Conservation (phyloP, 2,329 filamentous ascomycete genomes). For the Blastomyces silverae region DNA sequence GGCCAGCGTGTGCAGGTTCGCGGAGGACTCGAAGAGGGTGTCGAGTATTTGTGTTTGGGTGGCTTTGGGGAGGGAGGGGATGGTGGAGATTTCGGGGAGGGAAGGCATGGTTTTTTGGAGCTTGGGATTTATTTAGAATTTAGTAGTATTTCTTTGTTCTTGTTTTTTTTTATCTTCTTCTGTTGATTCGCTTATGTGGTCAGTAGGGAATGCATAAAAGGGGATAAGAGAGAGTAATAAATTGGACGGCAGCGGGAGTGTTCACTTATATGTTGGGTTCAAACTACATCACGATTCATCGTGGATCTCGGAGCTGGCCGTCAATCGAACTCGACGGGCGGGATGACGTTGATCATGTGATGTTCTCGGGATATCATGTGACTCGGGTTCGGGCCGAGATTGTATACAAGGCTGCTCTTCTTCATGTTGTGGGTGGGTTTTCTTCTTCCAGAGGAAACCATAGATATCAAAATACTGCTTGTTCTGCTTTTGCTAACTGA, state of each 20-base stretch:
- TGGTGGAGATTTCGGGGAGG: conserved; percentile 16
- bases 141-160: neutral
- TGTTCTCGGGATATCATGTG: neutral
- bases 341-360: conserved; percentile 9
- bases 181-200: neutral
- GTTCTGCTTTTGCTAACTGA: neutral
- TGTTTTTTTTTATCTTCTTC: neutral
- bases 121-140: neutral
- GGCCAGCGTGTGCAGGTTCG: conserved; percentile 64
- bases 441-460: neutral
- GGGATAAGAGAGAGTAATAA: neutral
- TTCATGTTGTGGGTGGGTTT: too few relatives aligned
- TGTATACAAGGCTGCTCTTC: neutral
- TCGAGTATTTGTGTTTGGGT: conserved; percentile 51
- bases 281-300: too few relatives aligned
- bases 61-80: conserved; percentile 18
- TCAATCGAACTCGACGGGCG: neutral
- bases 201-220: neutral
- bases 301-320: neutral
- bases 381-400: neutral
- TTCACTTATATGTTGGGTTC: neutral
- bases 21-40: conserved; percentile 76
- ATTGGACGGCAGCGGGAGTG: neutral
- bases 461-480: neutral
- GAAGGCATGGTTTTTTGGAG: conserved; percentile 11